Conservation (phyloP, 2,329 filamentous ascomycete genomes). For the Phialophora verrucosa region DNA sequence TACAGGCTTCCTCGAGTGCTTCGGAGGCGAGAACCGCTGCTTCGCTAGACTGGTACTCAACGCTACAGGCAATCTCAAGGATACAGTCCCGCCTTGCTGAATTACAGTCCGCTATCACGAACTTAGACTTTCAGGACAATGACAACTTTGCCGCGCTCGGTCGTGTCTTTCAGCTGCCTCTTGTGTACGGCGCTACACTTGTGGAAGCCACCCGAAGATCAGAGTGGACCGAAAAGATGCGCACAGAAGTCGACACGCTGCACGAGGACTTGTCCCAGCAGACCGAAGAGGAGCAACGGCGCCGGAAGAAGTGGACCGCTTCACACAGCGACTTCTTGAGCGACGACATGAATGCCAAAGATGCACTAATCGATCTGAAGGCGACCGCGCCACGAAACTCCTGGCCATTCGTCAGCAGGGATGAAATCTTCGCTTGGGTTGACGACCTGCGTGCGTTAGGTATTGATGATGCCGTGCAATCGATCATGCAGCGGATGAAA, state of each 20-base stretch:
- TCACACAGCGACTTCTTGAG: conserved; percentile 37
- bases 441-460: conserved; percentile 68
- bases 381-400: conserved; percentile 76
- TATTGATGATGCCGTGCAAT: conserved; percentile 69
- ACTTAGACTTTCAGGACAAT: conserved; percentile 74
- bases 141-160: conserved; percentile 82
- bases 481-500: conserved; percentile 75
- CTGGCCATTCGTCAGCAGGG: conserved; percentile 78
- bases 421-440: conserved; percentile 78
- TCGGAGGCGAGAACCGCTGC: conserved; percentile 69
- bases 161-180: conserved; percentile 80
- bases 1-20: conserved; percentile 63
- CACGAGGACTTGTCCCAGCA: conserved; percentile 92
- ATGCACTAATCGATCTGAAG: conserved; percentile 80
- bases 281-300: conserved; percentile 88
- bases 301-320: conserved; percentile 85
- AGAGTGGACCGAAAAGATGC: conserved; percentile 92
- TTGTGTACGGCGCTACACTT: conserved; percentile 86
- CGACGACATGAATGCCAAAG: conserved; percentile 42
- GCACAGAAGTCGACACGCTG: conserved; percentile 80
- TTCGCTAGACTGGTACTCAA: conserved; percentile 63
- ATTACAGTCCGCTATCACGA: conserved; percentile 73
- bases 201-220: conserved; percentile 83
- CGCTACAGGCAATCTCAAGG: conserved; percentile 81
- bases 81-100: conserved; percentile 77